Percentiles rank a stretch among this genome's conserved stretches.
Conservation (phyloP, 2,329 filamentous ascomycete species). For the Pseudodiploospora longispora region DNA sequence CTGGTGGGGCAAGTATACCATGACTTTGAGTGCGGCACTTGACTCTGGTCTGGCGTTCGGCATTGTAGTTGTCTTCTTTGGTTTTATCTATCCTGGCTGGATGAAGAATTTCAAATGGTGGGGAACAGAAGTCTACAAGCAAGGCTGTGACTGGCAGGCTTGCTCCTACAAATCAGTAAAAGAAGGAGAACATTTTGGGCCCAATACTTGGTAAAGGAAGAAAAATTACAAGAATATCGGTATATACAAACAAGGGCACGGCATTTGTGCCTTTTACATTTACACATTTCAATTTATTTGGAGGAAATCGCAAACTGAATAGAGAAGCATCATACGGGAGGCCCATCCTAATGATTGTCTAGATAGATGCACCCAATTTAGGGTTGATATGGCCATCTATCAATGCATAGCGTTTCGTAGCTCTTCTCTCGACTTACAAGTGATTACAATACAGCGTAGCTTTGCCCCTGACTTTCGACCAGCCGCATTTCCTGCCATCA, state of each 20-base stretch:
- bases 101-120: slow-evolving; percentile 73
- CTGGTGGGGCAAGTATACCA: slow-evolving; percentile 90
- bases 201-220: slow-evolving; percentile 43
- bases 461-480: slow-evolving; percentile 15
- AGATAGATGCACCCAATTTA: background rate
- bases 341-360: no score
- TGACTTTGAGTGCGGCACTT: slow-evolving; percentile 76
- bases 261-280: no score
- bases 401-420: slow-evolving; percentile 13
- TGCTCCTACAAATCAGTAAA: slow-evolving; percentile 61
- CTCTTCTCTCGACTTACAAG: slow-evolving; percentile 15
- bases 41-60: slow-evolving; percentile 78
- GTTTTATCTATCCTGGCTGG: slow-evolving; percentile 72
- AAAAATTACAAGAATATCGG: no score
- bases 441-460: slow-evolving; percentile 28
- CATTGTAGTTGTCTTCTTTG: slow-evolving; percentile 78
- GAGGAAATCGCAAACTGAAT: no score
- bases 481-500: slow-evolving; percentile 3
- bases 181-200: slow-evolving; percentile 59
- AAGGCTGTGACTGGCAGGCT: slow-evolving; percentile 78
- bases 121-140: slow-evolving; percentile 80
- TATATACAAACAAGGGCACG: no score
- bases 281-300: no score
- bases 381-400: slow-evolving; percentile 15
- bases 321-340: no score